Conservation (phyloP, 306 rosid species). For the Quercus bicolor region DNA sequence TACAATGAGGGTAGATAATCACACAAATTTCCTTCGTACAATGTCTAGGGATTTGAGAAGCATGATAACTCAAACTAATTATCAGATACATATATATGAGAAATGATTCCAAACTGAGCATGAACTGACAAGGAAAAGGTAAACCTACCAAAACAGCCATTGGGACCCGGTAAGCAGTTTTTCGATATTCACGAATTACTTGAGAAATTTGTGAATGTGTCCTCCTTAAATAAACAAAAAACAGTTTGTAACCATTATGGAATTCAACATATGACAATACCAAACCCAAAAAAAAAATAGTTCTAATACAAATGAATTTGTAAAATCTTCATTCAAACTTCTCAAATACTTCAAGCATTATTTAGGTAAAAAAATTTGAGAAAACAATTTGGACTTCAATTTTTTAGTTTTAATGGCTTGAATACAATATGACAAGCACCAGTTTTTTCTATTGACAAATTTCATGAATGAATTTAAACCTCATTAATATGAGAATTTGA, state of each 20-base stretch:
- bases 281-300: background rate
- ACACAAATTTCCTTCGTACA: background rate
- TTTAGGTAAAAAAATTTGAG: too few relatives aligned
- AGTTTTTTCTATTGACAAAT: too few relatives aligned
- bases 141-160: slow-evolving; percentile 88
- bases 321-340: background rate
- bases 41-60: background rate
- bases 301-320: background rate
- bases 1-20: too few relatives aligned
- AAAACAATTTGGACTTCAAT: too few relatives aligned
- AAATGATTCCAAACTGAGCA: background rate
- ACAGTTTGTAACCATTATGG: background rate
- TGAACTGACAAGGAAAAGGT: slow-evolving; percentile 12
- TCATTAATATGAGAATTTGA: too few relatives aligned
- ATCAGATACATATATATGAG: background rate
- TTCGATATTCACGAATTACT: slow-evolving; percentile 74
- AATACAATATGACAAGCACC: too few relatives aligned
- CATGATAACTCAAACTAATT: background rate
- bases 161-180: slow-evolving; percentile 82
- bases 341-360: background rate
- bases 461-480: too few relatives aligned
- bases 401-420: too few relatives aligned
- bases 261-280: slow-evolving; percentile 1
- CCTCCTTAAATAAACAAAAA: slow-evolving; percentile 56
- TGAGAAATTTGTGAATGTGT: slow-evolving; percentile 95